These are phyloP conservation scores for Globisporangium cederbergense DNA, from an alignment of 352 stramenopile species.

Conservation along the genomic window DNA sequence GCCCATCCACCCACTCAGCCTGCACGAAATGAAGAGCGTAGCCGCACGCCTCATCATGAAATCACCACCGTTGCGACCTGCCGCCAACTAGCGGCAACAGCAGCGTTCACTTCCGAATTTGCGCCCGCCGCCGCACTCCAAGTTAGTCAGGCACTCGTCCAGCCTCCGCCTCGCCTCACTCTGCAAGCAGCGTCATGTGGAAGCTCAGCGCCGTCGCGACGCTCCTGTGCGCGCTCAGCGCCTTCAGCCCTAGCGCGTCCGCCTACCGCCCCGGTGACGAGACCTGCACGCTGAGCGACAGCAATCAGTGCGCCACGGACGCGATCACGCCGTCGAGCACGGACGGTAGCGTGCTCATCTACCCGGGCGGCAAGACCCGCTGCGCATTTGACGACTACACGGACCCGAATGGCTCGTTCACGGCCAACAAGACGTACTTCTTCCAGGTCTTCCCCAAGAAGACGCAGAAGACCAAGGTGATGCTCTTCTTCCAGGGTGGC, in stretches of 20 bases:
- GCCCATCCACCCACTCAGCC: too few relatives aligned
- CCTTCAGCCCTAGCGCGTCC: background rate
- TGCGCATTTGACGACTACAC: constrained; percentile 23
- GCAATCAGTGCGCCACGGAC: constrained; percentile 27
- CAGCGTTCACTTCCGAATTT: too few relatives aligned
- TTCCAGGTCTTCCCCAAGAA: constrained; percentile 45
- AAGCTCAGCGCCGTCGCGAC: background rate
- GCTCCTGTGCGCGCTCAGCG: constrained; percentile 11
- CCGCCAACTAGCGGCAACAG: too few relatives aligned
- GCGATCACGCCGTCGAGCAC: constrained; percentile 20
- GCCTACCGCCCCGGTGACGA: constrained; percentile 21
- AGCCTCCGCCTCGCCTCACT: too few relatives aligned
- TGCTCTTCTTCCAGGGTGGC: constrained; percentile 41
- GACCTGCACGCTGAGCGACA: constrained; percentile 20
- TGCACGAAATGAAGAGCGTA: too few relatives aligned
- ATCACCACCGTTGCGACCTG: too few relatives aligned
- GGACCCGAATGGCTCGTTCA: constrained; percentile 6
- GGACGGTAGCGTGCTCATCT: constrained; percentile 32
- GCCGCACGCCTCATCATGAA: too few relatives aligned
- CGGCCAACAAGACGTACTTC: constrained; percentile 30
- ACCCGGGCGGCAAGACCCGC: constrained; percentile 23
- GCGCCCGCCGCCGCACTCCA: too few relatives aligned
- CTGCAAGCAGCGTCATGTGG: too few relatives aligned
- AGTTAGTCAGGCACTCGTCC: too few relatives aligned
- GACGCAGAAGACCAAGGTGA: constrained; percentile 32